Conservation (phyloP, 2,329 filamentous ascomycete genomes). For the Apiospora aurea region DNA sequence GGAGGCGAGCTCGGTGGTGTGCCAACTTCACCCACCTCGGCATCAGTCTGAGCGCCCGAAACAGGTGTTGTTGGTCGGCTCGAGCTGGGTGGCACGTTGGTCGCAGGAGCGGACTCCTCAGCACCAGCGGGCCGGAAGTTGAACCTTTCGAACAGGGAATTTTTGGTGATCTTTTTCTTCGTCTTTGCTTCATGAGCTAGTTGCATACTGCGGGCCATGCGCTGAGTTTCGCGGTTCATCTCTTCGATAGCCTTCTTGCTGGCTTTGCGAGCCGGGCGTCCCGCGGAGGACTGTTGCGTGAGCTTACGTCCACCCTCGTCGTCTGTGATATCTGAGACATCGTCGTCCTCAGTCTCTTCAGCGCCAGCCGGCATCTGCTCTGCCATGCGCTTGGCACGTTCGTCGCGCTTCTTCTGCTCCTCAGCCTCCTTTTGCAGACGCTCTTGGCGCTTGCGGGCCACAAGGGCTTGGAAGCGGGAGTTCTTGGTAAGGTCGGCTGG, state of each 20-base stretch:
- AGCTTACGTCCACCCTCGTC: conserved; percentile 70
- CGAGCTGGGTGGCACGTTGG: conserved; percentile 58
- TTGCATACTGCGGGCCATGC: conserved; percentile 88
- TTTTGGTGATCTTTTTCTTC: conserved; percentile 88
- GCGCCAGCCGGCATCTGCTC: conserved; percentile 47
- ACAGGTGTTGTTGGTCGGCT: conserved; percentile 58
- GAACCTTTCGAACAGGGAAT: conserved; percentile 83
- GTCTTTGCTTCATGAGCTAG: conserved; percentile 88
- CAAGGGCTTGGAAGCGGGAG: conserved; percentile 72
- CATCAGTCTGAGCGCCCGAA: conserved; percentile 55
- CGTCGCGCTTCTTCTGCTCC: conserved; percentile 56
- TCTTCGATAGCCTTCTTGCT: conserved; percentile 95
- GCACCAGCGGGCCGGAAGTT: conserved; percentile 66
- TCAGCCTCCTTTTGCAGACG: conserved; percentile 71
- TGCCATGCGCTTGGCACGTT: conserved; percentile 49
- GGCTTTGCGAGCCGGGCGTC: conserved; percentile 75
- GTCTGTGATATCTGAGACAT: conserved; percentile 65
- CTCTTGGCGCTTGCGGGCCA: conserved; percentile 77
- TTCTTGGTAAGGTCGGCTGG: conserved; percentile 53
- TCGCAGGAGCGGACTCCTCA: conserved; percentile 32
- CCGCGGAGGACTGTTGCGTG: conserved; percentile 66
- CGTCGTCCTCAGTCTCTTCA: conserved; percentile 58
- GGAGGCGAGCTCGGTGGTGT: conserved; percentile 79
- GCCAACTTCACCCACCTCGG: conserved; percentile 58
- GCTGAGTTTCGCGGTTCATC: conserved; percentile 93